These are phyloP conservation scores for Aspergillus tubingensis DNA, from an alignment of 2,329 filamentous ascomycete genomes.

Conservation along the genomic window DNA sequence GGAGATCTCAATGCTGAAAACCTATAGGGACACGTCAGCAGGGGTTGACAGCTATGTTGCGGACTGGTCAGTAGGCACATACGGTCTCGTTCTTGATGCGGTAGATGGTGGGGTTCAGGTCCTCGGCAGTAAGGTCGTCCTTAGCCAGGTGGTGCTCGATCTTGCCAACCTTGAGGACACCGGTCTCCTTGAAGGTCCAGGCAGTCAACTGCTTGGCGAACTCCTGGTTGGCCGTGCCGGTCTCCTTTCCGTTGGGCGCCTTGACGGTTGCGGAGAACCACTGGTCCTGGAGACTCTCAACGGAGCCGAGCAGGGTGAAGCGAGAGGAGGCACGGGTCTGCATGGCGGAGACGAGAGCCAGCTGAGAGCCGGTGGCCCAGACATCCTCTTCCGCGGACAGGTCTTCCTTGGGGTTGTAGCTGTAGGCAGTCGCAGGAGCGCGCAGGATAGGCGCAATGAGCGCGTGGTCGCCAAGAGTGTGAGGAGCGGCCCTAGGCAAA, in stretches of 20 bases:
- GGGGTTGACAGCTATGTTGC: not conserved
- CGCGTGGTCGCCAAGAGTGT: conserved; percentile 75
- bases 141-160: conserved; percentile 71
- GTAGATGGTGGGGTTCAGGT: conserved; percentile 80
- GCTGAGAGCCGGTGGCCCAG: conserved; percentile 80
- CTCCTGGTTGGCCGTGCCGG: conserved; percentile 74
- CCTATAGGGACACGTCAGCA: conserved; percentile 50
- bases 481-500: conserved; percentile 79
- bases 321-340: conserved; percentile 94
- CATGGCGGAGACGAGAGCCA: conserved; percentile 79
- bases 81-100: conserved; percentile 96
- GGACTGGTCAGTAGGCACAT: conserved; percentile 48
- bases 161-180: conserved; percentile 80
- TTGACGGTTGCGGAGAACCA: conserved; percentile 85
- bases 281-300: conserved; percentile 81
- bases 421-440: conserved; percentile 83
- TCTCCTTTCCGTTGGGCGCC: conserved; percentile 55
- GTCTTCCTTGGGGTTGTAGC: conserved; percentile 91
- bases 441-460: conserved; percentile 79
- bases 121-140: conserved; percentile 50
- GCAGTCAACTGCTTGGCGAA: conserved; percentile 83
- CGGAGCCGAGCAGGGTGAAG: conserved; percentile 79
- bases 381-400: conserved; percentile 71
- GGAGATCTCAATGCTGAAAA: conserved; percentile 84
- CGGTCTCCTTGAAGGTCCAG: conserved; percentile 96